A percentile compares a stretch with the other conserved stretches of the same genome.
Evolutionary conservation across 2,329 filamentous ascomycete species (phyloP).

Genomic region (Aspergillus udagawae): DNA sequence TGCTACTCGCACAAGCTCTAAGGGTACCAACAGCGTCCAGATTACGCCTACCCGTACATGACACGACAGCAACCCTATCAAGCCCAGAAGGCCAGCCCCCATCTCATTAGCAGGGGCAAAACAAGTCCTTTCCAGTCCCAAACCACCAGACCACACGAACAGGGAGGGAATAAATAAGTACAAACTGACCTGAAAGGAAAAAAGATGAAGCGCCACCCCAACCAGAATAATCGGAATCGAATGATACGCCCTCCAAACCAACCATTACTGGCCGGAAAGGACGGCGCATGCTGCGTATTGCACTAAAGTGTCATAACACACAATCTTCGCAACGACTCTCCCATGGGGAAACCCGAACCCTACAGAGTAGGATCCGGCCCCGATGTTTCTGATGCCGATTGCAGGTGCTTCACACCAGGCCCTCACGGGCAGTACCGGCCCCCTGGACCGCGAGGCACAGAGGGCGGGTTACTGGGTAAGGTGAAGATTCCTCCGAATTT

Average conservation of each 20-base stretch:
- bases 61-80: background rate
- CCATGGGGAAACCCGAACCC: constrained; percentile 62
- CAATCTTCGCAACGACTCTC: constrained; percentile 93
- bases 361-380: constrained; percentile 38
- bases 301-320: constrained; percentile 83
- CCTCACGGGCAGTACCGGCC: constrained; percentile 70
- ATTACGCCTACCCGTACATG: background rate
- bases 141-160: constrained; percentile 7
- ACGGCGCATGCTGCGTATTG: constrained; percentile 80
- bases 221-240: constrained; percentile 92
- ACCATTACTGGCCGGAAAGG: constrained; percentile 31
- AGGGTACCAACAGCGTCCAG: background rate
- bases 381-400: constrained; percentile 90
- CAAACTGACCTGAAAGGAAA: constrained; percentile 49
- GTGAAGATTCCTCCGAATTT: constrained; percentile 99
- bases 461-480: constrained; percentile 41
- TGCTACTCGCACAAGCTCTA: background rate
- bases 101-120: constrained; percentile 34
- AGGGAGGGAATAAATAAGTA: constrained; percentile 3
- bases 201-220: constrained; percentile 67
- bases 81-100: constrained; percentile 11
- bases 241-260: constrained; percentile 55
- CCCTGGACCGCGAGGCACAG: constrained; percentile 20
- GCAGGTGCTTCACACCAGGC: constrained; percentile 82
- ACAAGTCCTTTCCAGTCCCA: constrained; percentile 17